Evolutionary conservation across 192 early-diverging fungal species (phyloP).

Genomic region (Glomus cerebriforme): DNA sequence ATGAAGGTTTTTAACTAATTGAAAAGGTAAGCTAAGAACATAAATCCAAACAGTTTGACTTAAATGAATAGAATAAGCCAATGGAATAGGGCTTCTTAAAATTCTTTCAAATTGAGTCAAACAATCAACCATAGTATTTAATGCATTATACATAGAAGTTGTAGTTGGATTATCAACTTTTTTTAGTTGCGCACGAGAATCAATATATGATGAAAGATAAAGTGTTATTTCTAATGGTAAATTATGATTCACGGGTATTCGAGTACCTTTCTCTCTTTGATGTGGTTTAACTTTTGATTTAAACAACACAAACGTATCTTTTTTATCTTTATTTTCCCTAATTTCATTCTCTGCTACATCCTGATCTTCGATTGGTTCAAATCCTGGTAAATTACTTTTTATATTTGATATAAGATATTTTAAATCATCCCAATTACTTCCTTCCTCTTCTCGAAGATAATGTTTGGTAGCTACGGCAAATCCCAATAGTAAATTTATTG

Average conservation of each 20-base stretch:
- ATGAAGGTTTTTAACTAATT: constrained; percentile 55
- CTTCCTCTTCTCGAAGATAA: constrained; percentile 76
- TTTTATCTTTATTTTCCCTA: neutral
- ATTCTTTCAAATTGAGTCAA: constrained; percentile 85
- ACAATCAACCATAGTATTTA: constrained; percentile 58
- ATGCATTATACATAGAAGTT: constrained; percentile 49
- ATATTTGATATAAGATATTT: constrained; percentile 65
- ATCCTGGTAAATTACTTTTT: constrained; percentile 33
- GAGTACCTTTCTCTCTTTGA: neutral
- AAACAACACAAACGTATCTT: constrained; percentile 1
- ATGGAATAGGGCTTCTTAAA: constrained; percentile 81
- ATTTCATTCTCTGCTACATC: neutral
- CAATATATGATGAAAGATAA: constrained; percentile 61
- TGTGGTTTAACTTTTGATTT: constrained; percentile 27
- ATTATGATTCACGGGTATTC: constrained; percentile 37
- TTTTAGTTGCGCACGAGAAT: constrained; percentile 36
- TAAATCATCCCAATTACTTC: constrained; percentile 69
- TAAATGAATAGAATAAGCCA: constrained; percentile 87
- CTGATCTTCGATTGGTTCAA: constrained; percentile 14
- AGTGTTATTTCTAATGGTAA: constrained; percentile 63
- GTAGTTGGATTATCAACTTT: constrained; percentile 46
- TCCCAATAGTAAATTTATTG: constrained; percentile 77
- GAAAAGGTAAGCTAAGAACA: constrained; percentile 79
- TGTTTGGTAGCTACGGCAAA: constrained; percentile 82
- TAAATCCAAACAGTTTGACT: constrained; percentile 79